phyloP scores from a whole-genome alignment of 768 basidiomycete species.

The Trametes elegans region DNA sequence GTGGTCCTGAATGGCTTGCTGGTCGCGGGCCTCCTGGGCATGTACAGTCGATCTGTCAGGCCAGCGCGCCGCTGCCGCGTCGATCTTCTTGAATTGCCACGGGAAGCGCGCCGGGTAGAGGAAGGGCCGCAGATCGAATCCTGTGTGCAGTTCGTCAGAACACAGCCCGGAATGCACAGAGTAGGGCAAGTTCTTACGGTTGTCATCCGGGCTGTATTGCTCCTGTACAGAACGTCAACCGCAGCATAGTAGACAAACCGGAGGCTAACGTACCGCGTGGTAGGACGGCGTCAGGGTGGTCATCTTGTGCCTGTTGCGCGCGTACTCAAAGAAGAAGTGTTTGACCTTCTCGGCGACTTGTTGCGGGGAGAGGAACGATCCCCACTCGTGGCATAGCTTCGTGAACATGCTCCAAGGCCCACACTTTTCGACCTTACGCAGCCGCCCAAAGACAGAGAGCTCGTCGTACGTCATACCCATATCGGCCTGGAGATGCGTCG shows the following conservation, averaged over 20 bases:
- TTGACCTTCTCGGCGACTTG: conserved; percentile 98
- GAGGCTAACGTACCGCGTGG: conserved; percentile 68
- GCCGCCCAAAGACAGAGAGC: conserved; percentile 86
- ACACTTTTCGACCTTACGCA: conserved; percentile 95
- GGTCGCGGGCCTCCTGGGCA: conserved; percentile 23
- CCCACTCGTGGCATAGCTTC: conserved; percentile 94
- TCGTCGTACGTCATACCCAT: conserved; percentile 99
- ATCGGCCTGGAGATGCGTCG: conserved; percentile 57
- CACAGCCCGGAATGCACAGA: conserved; percentile 9
- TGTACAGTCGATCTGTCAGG: conserved; percentile 60
- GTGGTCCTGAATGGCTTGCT: conserved; percentile 5
- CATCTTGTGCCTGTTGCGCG: conserved; percentile 98
- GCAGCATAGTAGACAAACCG: not conserved
- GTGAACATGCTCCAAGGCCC: conserved; percentile 98
- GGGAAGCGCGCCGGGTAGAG: conserved; percentile 93
- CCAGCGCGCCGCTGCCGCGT: conserved; percentile 72
- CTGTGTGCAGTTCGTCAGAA: conserved; percentile 38
- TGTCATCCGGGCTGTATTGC: conserved; percentile 95
- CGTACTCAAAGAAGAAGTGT: conserved; percentile 94
- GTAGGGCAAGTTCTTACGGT: conserved; percentile 54
- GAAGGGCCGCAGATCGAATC: conserved; percentile 95
- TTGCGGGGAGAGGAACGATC: conserved; percentile 72
- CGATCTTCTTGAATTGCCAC: conserved; percentile 97
- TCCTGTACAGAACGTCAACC: conserved; percentile 49
- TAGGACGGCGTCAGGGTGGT: conserved; percentile 92